Evolutionary conservation across 2,329 filamentous ascomycete species (phyloP), one percentile per base, ranked within the genome.

Genomic region (Aspergillus ruber): DNA sequence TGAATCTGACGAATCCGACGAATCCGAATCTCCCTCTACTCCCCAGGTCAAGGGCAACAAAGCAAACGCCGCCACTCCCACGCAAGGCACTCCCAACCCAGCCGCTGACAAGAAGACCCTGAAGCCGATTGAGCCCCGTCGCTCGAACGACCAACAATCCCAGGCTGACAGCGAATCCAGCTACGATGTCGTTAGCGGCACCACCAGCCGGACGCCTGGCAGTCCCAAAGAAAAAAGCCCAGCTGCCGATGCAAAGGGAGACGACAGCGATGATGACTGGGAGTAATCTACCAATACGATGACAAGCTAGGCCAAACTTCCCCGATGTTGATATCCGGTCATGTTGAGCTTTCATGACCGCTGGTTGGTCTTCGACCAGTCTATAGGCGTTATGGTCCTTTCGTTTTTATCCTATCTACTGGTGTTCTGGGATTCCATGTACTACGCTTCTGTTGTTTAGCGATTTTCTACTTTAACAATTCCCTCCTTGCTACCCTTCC

Each of bases 131-230:
- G 81, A 86, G 57, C 74, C 83, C 15, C 84, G 88, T 46, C 72
- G 74, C 35, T 94, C 90, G 21, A 86, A 94, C 60, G 90, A 95
- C 62, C 86, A 90, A 66, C 90, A 91, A 66, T 94, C 88, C 21
- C 87, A 93, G 57, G 83, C 90, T 6, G 93, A 93, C 60, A 96
- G 91, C 65, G 93, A 98, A 59, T 88, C 88, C 15, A 95, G 90
- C 72, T 98, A 98, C 67, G 93, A 98, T 66, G 79, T 98, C 29
- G 89, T 98, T 41, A 90, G 86, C 44, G 87, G 86, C 43, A 80
- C 82, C 40, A 82, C 84, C 33, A 95, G 88, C 66, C 86, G 87
- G 55, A 85, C 89, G 15, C 86, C 89, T 1, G 78, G 80, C 4
- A 83, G 79, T 50, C 81, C 82, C 2, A 78, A 78, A 60, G 78